Base-by-base conservation (phyloP, 148 eudicot genomes). In the Tetragonia tetragonoides region DNA sequence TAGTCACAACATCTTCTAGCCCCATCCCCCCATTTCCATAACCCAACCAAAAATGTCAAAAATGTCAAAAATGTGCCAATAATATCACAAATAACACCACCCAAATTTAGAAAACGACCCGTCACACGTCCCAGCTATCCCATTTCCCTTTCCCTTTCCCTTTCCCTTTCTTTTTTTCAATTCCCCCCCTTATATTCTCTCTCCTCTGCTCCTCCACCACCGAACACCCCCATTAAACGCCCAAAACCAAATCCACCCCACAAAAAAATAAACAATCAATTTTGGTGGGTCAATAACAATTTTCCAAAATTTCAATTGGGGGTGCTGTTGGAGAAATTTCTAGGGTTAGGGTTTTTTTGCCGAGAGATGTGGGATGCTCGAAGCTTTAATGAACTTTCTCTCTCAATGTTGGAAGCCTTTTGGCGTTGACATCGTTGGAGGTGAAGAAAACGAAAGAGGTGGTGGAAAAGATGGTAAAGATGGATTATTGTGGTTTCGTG, bases 361-460 rank as follows among this genome's bases (percentile, higher is more conserved):
- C 84, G 77, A 86, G 89, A 82, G 84, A 91, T 91, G 92, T 87
- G 90, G 90, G 85, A 87, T 90, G 95, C 86, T 84, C 70, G 79
- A 77, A 85, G 86, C 80, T 46, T 86, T 86, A 87, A 91, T 91
- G 92, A 89, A 89, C 85, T 81, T 84, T 72, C 79, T 89, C 69
- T 84, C 92, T 59, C 77, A 81, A 44, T 89, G 91, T 74, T 88
- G 86, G 89, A 90, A 86, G 87, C 91, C 93, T 34, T 83, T 88
- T 81, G 89, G 88, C 83, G 62, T 84, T 73, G 80, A 77, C 71
- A 72, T 79, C 72, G 87, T 83, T 56, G 77, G 72, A 15, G 72
- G 71, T 24, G 49, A 41, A 10, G 39, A 20, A 3, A 61, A 21
- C 49, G 72, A 60, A 2, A 59, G 42, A 10, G 80, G 66, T 7